phyloP scores from a whole-genome alignment of 2,329 filamentous ascomycete genomes.

The Apiospora aurea region DNA sequence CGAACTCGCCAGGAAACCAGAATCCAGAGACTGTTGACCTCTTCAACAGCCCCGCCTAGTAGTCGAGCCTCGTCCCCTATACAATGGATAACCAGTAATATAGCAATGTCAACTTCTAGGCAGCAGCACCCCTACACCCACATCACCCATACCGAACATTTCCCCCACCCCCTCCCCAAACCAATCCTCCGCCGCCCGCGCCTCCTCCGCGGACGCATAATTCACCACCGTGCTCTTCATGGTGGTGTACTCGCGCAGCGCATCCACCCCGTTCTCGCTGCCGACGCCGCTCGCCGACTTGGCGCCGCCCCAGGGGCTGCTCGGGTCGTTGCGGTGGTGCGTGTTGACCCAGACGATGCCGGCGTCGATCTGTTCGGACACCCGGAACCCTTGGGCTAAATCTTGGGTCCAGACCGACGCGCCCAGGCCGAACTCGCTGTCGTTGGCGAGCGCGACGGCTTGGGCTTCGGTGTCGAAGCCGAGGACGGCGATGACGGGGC shows the following conservation, averaged over 20 bases:
- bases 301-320: slow-evolving; percentile 73
- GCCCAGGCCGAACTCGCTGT: slow-evolving; percentile 77
- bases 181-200: slow-evolving; percentile 67
- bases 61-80: too few relatives aligned
- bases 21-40: too few relatives aligned
- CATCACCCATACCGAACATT: slow-evolving; percentile 65
- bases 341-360: slow-evolving; percentile 67
- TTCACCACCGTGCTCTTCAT: slow-evolving; percentile 75
- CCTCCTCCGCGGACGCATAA: slow-evolving; percentile 64
- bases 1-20: too few relatives aligned
- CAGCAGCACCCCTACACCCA: background rate
- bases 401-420: slow-evolving; percentile 80
- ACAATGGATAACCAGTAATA: too few relatives aligned
- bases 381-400: slow-evolving; percentile 75
- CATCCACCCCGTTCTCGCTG: slow-evolving; percentile 75
- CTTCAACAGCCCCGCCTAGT: too few relatives aligned
- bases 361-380: slow-evolving; percentile 73
- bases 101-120: too few relatives aligned
- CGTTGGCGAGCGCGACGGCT: slow-evolving; percentile 74
- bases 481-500: slow-evolving; percentile 77
- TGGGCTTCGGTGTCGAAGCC: slow-evolving; percentile 79
- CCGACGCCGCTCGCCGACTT: slow-evolving; percentile 70
- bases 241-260: slow-evolving; percentile 64
- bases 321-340: slow-evolving; percentile 76
- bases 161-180: slow-evolving; percentile 64